Evolutionary conservation across 106 monocot genomes (phyloP).

Genomic region (Hemerocallis citrina): DNA sequence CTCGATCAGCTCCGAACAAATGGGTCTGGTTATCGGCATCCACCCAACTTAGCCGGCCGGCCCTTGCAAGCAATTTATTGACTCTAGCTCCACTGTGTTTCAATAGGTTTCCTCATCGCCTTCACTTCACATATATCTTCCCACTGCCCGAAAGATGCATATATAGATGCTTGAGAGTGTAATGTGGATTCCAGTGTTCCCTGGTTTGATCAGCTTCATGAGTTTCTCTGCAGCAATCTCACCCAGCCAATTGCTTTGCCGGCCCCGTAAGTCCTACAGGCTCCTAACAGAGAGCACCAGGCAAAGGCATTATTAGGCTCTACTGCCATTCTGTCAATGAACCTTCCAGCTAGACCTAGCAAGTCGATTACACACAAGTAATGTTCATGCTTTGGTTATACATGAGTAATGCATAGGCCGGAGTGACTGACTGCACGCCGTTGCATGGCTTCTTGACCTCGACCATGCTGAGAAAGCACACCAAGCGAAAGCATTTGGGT

Average conservation of each 20-base stretch:
- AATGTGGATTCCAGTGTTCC: slow-evolving; percentile 36
- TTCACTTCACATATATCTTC: slow-evolving; percentile 60
- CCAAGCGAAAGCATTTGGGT: slow-evolving; percentile 16
- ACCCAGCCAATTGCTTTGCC: slow-evolving; percentile 30
- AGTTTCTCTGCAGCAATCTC: slow-evolving; percentile 61
- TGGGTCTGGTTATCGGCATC: slow-evolving; percentile 52
- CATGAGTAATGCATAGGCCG: slow-evolving; percentile 17
- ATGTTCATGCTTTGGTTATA: slow-evolving; percentile 38
- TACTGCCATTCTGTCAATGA: slow-evolving; percentile 32
- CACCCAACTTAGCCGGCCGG: slow-evolving; percentile 51
- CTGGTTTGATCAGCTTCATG: slow-evolving; percentile 47
- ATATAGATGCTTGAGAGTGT: slow-evolving; percentile 57
- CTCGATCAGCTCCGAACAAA: slow-evolving; percentile 35
- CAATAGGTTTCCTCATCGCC: slow-evolving; percentile 36
- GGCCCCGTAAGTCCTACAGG: slow-evolving; percentile 40
- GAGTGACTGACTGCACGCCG: slow-evolving; percentile 55
- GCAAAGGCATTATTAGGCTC: slow-evolving; percentile 48
- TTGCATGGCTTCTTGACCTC: slow-evolving; percentile 23
- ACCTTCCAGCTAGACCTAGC: slow-evolving; percentile 42
- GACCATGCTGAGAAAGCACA: slow-evolving; percentile 43
- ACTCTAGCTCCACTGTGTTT: slow-evolving; percentile 26
- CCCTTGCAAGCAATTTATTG: slow-evolving; percentile 51
- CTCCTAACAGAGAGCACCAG: slow-evolving; percentile 61
- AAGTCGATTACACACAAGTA: slow-evolving; percentile 42
- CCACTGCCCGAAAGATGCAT: slow-evolving; percentile 27